These are phyloP conservation scores for Rhizophagus clarus DNA, from an alignment of 192 early-diverging fungal species.

Conservation along the genomic window DNA sequence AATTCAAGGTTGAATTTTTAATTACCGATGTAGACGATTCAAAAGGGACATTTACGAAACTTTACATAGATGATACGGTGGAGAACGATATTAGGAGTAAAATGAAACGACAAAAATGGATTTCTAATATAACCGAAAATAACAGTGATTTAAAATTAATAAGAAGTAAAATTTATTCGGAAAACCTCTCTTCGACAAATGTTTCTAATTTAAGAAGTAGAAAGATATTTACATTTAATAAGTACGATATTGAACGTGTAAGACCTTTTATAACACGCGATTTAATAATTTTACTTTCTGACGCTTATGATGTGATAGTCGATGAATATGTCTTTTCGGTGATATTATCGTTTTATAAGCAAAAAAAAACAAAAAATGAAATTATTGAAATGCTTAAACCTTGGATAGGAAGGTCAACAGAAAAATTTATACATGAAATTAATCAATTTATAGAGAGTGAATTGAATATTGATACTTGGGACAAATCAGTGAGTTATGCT, in stretches of 20 bases:
- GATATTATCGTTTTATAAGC: background rate
- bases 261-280: conserved; percentile 8
- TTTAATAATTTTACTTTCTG: conserved; percentile 1
- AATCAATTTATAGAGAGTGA: background rate
- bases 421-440: background rate
- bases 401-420: background rate
- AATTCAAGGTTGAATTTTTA: conserved; percentile 3
- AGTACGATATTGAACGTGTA: background rate
- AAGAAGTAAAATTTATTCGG: background rate
- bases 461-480: background rate
- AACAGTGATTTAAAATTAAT: background rate
- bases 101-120: conserved; percentile 2
- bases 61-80: background rate
- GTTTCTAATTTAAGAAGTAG: background rate
- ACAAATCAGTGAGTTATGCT: background rate
- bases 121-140: background rate
- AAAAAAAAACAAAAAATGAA: background rate
- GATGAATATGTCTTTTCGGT: background rate
- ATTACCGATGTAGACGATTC: background rate
- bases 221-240: background rate
- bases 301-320: background rate
- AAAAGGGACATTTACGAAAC: background rate
- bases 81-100: background rate
- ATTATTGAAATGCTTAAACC: background rate
- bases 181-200: background rate